Percentiles rank a stretch among this genome's conserved stretches.
Conservation (phyloP, 2,329 filamentous ascomycete species). For the Colletotrichum trifolii region DNA sequence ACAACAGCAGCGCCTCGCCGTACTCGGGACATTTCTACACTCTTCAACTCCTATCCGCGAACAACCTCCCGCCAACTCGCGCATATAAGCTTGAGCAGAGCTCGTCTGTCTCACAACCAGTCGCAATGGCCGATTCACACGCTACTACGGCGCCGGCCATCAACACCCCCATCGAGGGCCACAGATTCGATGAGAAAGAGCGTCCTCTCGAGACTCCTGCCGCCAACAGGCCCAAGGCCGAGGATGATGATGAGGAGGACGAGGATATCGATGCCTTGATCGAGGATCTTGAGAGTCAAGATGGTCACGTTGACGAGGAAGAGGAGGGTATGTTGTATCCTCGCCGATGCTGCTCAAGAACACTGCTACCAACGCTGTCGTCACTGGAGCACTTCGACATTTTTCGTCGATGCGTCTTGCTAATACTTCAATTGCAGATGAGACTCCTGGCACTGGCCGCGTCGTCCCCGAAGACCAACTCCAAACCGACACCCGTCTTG, state of each 20-base stretch:
- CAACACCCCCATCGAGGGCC: constrained; percentile 73
- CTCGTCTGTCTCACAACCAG: constrained; percentile 32
- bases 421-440: constrained; percentile 39
- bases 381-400: too few species aligned
- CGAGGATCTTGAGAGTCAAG: constrained; percentile 85
- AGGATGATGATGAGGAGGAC: constrained; percentile 77
- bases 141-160: constrained; percentile 64
- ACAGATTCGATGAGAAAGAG: constrained; percentile 73
- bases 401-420: background rate
- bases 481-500: constrained; percentile 77
- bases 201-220: constrained; percentile 49
- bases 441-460: constrained; percentile 65
- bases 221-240: constrained; percentile 55
- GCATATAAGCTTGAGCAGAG: constrained; percentile 37
- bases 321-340: constrained; percentile 59
- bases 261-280: constrained; percentile 90
- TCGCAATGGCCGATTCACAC: constrained; percentile 66
- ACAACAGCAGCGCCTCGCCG: constrained; percentile 28
- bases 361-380: background rate
- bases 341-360: background rate
- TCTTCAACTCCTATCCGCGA: constrained; percentile 29
- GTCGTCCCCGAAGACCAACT: constrained; percentile 79
- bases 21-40: constrained; percentile 18
- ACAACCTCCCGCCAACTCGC: constrained; percentile 12
- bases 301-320: constrained; percentile 75